phyloP scores from a whole-genome alignment of 805 yeast species.

The Wickerhamiella slavikovae region DNA sequence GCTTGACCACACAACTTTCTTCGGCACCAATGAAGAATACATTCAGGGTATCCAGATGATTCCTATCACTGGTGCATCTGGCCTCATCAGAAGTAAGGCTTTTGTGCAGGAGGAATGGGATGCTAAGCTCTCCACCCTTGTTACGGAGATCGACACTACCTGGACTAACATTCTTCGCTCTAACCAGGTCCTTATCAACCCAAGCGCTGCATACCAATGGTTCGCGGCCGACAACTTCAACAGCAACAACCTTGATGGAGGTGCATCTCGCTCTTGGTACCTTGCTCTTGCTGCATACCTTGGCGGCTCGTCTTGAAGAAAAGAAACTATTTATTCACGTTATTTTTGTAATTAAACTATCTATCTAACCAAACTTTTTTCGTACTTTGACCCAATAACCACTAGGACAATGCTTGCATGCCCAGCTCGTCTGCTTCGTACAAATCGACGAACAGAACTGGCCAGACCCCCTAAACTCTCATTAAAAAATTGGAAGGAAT shows the following conservation, averaged over 20 bases:
- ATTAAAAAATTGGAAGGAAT: not conserved
- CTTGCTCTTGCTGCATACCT: slow-evolving; percentile 41
- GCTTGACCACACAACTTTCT: slow-evolving; percentile 53
- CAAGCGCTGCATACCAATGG: slow-evolving; percentile 37
- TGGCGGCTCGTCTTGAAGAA: slow-evolving; percentile 5
- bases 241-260: slow-evolving; percentile 46
- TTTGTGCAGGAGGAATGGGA: slow-evolving; percentile 43
- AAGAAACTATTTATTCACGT: not conserved
- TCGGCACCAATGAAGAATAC: slow-evolving; percentile 42
- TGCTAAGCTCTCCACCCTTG: slow-evolving; percentile 24
- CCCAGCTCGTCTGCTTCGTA: not conserved
- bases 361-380: not conserved
- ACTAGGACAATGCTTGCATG: not conserved
- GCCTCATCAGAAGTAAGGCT: slow-evolving; percentile 28
- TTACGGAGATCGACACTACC: slow-evolving; percentile 24
- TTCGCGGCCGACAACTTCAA: slow-evolving; percentile 36
- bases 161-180: slow-evolving; percentile 57
- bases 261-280: slow-evolving; percentile 78
- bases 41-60: slow-evolving; percentile 71
- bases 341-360: not conserved
- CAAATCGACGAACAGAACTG: not conserved
- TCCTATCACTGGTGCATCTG: slow-evolving; percentile 45
- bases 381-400: not conserved
- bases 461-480: not conserved
- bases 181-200: slow-evolving; percentile 57